phyloP scores from a whole-genome alignment of 2,329 filamentous ascomycete genomes.

The Cercospora beticola region DNA sequence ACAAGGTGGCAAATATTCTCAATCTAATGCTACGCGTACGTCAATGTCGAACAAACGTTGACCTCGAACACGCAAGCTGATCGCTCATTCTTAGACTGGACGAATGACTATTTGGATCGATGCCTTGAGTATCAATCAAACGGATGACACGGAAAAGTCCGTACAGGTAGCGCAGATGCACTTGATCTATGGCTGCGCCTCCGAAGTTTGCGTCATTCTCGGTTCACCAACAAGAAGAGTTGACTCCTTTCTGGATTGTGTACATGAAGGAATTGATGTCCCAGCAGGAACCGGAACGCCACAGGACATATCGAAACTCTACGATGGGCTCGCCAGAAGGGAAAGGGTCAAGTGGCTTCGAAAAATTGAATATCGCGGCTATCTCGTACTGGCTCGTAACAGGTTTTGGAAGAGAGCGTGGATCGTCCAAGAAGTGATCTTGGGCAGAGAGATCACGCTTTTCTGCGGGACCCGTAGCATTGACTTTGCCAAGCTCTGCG shows the following conservation, averaged over 20 bases:
- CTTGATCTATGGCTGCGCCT: background rate
- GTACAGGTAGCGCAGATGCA: background rate
- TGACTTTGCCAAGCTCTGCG: background rate
- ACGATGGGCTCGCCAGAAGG: background rate
- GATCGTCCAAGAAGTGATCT: background rate
- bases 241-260: background rate
- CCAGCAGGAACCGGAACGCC: no score
- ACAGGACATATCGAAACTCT: background rate
- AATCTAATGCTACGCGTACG: background rate
- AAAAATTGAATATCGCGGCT: background rate
- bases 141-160: background rate
- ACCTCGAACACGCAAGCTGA: background rate
- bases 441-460: background rate
- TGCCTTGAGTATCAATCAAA: background rate
- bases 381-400: background rate
- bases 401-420: background rate
- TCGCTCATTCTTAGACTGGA: background rate
- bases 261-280: no score
- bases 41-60: background rate
- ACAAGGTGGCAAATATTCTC: background rate
- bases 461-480: background rate
- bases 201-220: background rate
- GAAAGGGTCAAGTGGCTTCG: background rate
- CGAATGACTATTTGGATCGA: background rate
- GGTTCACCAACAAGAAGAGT: background rate